Evolutionary conservation across 148 eudicot genomes (phyloP).

Genomic region (Persicaria maculosa): DNA sequence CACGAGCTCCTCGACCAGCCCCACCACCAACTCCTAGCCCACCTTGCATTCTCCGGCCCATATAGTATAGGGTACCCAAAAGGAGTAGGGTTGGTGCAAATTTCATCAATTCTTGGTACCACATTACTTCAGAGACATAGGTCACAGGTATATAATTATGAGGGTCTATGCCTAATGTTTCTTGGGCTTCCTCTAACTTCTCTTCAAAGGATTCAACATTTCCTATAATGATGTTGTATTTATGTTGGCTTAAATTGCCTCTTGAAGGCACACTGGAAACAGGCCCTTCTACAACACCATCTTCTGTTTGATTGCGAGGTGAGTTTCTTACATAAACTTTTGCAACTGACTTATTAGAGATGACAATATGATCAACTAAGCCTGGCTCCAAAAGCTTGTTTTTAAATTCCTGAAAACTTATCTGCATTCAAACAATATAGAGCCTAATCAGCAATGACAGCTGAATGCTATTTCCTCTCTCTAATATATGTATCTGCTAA

Average conservation of each 20-base stretch:
- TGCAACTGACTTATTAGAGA: conserved; percentile 72
- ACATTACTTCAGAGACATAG: conserved; percentile 57
- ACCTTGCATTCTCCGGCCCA: conserved; percentile 80
- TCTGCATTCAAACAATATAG: conserved; percentile 37
- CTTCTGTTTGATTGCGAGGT: conserved; percentile 39
- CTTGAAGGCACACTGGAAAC: conserved; percentile 24
- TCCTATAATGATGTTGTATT: conserved; percentile 69
- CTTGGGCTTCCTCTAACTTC: conserved; percentile 84
- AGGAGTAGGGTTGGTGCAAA: conserved; percentile 68
- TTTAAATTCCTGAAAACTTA: conserved; percentile 92
- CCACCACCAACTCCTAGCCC: conserved; percentile 68
- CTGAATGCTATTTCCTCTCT: neutral
- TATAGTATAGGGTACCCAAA: conserved; percentile 57
- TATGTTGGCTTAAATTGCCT: conserved; percentile 45
- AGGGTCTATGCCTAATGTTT: conserved; percentile 58
- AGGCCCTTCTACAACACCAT: conserved; percentile 27
- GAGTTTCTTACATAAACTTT: conserved; percentile 69
- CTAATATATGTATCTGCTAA: too few relatives aligned
- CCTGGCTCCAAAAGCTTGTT: conserved; percentile 92
- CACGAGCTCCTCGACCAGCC: conserved; percentile 66
- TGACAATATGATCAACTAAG: conserved; percentile 72
- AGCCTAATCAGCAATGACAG: neutral
- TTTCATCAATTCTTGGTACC: conserved; percentile 66
- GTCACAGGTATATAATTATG: conserved; percentile 73
- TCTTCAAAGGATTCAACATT: conserved; percentile 84